phyloP scores from a whole-genome alignment of 2,329 filamentous ascomycete species.

The Gremmenia infestans region DNA sequence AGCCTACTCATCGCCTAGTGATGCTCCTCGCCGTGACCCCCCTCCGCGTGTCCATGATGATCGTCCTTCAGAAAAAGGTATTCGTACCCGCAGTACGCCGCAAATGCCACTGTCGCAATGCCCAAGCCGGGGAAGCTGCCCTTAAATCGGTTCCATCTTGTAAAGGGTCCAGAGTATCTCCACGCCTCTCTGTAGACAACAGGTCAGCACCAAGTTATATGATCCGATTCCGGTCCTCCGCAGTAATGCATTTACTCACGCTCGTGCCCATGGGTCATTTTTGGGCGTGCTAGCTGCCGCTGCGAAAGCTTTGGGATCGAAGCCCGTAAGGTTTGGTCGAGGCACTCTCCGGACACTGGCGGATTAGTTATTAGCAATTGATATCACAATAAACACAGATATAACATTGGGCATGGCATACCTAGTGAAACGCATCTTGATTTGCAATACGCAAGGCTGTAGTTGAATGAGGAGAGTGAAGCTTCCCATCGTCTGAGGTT shows the following conservation, averaged over 20 bases:
- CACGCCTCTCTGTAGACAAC: slow-evolving; percentile 87
- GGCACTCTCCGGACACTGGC: slow-evolving; percentile 32
- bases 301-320: slow-evolving; percentile 78
- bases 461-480: slow-evolving; percentile 5
- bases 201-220: slow-evolving; percentile 10
- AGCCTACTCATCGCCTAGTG: slow-evolving; percentile 41
- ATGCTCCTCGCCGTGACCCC: slow-evolving; percentile 49
- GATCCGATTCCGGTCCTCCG: background rate
- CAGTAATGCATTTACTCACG: slow-evolving; percentile 41
- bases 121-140: slow-evolving; percentile 83
- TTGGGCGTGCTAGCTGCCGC: slow-evolving; percentile 59
- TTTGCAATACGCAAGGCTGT: slow-evolving; percentile 15
- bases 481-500: slow-evolving; percentile 6
- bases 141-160: slow-evolving; percentile 84
- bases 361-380: slow-evolving; percentile 12
- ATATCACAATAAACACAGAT: background rate
- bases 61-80: slow-evolving; percentile 77
- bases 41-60: slow-evolving; percentile 48
- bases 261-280: slow-evolving; percentile 61
- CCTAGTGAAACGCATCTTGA: slow-evolving; percentile 31
- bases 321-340: slow-evolving; percentile 78
- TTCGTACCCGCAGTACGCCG: slow-evolving; percentile 84
- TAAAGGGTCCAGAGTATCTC: slow-evolving; percentile 88
- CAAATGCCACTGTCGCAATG: slow-evolving; percentile 87
- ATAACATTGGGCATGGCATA: slow-evolving; percentile 10